Percentiles rank a stretch among this genome's conserved stretches.
Conservation (phyloP, 2,329 filamentous ascomycete genomes). For the Penicillium capsulatum region DNA sequence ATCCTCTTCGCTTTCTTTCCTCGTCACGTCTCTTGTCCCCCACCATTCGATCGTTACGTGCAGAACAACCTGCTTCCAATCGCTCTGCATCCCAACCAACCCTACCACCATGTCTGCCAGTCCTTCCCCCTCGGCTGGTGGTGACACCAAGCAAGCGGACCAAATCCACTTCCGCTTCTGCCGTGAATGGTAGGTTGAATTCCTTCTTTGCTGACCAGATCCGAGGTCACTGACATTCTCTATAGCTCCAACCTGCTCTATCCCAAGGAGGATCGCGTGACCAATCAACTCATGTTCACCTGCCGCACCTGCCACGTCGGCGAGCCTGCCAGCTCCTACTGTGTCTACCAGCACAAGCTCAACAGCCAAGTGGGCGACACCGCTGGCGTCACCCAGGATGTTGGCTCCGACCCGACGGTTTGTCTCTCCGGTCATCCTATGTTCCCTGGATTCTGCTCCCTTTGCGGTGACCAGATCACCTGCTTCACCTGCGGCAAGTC, state of each 20-base stretch:
- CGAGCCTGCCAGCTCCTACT: slow-evolving; percentile 79
- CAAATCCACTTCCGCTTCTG: slow-evolving; percentile 98
- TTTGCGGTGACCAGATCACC: slow-evolving; percentile 56
- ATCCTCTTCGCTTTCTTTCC: not conserved
- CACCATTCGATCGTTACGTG: not conserved
- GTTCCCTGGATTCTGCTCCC: slow-evolving; percentile 47
- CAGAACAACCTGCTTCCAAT: not conserved
- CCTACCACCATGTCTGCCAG: slow-evolving; percentile 43
- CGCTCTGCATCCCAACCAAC: no score
- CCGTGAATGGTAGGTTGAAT: slow-evolving; percentile 70
- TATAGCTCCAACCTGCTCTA: slow-evolving; percentile 90
- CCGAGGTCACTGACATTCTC: slow-evolving; percentile 20
- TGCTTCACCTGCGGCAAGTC: slow-evolving; percentile 51
- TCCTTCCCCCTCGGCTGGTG: slow-evolving; percentile 40
- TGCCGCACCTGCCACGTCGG: slow-evolving; percentile 94
- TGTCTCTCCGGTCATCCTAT: slow-evolving; percentile 52
- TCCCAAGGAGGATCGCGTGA: slow-evolving; percentile 84
- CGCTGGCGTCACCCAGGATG: slow-evolving; percentile 94
- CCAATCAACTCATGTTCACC: slow-evolving; percentile 83
- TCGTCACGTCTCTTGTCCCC: not conserved
- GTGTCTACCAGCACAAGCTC: slow-evolving; percentile 92
- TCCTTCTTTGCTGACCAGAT: not conserved
- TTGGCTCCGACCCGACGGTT: slow-evolving; percentile 97
- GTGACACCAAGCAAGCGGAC: slow-evolving; percentile 48
- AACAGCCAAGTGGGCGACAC: slow-evolving; percentile 90